Conservation (phyloP, 1,284 basidiomycete species). For the Inonotus hispidus region DNA sequence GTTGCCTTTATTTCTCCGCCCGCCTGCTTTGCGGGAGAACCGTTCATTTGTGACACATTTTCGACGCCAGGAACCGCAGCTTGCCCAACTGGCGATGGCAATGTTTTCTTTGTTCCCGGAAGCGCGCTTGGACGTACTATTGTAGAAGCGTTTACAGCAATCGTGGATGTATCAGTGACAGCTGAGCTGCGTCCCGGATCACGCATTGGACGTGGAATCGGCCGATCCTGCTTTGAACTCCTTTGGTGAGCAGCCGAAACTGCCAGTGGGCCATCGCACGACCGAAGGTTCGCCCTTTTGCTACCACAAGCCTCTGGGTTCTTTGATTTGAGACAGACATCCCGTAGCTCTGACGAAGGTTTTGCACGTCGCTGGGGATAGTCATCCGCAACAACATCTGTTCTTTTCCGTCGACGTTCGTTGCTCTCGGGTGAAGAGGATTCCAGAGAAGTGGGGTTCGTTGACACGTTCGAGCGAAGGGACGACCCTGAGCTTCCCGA, state of each 20-base stretch:
- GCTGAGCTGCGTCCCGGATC: conserved; percentile 2
- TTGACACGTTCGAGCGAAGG: neutral
- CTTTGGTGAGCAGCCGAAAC: neutral
- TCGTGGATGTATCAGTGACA: neutral
- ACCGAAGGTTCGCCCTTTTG: neutral
- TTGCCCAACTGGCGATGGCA: no score
- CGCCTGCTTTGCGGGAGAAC: no score
- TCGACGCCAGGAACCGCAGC: no score
- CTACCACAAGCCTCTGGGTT: neutral
- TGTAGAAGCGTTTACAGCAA: neutral
- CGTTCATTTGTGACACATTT: no score
- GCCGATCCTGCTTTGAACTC: neutral
- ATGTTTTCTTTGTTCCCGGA: neutral
- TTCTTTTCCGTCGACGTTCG: neutral
- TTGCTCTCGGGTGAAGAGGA: neutral
- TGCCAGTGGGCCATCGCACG: neutral
- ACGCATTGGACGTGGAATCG: neutral
- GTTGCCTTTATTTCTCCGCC: no score
- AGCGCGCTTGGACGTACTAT: neutral
- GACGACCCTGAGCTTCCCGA: conserved; percentile 1
- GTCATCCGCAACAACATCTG: neutral
- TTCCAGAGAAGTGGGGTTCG: neutral
- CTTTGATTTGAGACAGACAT: neutral
- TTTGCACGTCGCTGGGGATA: neutral
- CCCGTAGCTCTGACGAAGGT: neutral